These are phyloP conservation scores for Colletotrichum sp. DNA, from an alignment of 2,329 filamentous ascomycete genomes.

Conservation along the genomic window DNA sequence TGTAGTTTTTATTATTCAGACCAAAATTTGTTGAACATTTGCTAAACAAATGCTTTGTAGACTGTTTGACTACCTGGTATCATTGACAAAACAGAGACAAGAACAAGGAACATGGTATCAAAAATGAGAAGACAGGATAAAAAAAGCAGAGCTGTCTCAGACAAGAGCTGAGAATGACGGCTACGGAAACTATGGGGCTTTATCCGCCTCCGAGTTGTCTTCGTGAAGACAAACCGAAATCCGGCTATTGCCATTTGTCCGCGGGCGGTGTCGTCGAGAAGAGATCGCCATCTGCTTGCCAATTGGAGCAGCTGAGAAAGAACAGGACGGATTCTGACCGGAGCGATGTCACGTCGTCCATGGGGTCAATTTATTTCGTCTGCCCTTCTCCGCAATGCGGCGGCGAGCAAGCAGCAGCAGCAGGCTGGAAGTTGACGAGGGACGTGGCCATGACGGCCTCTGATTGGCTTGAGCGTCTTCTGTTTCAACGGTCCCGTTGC, in stretches of 20 bases:
- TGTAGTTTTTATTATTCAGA: not conserved
- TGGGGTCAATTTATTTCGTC: not conserved
- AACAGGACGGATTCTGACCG: slow-evolving; percentile 1
- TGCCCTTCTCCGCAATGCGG: not conserved
- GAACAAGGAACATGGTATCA: not conserved
- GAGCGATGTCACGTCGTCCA: slow-evolving; percentile 6
- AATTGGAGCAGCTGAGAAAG: not conserved
- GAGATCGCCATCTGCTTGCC: not conserved
- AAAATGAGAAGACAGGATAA: not conserved
- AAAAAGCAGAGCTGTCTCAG: not conserved
- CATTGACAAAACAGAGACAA: not conserved
- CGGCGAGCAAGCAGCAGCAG: not conserved
- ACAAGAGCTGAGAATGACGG: not conserved
- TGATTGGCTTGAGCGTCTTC: not conserved
- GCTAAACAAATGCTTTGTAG: not conserved
- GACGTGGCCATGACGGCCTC: not conserved
- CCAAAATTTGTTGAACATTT: not conserved
- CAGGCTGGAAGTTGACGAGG: not conserved
- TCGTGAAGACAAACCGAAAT: not conserved
- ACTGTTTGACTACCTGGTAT: not conserved
- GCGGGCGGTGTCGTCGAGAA: not conserved
- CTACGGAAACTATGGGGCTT: not conserved
- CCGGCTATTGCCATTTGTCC: not conserved
- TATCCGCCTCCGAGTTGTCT: not conserved
- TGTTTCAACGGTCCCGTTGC: not conserved